A percentile compares a stretch with the other conserved stretches of the same genome.
Conservation (phyloP, 495 filamentous ascomycete genomes). For the Xylaria flabelliformis region DNA sequence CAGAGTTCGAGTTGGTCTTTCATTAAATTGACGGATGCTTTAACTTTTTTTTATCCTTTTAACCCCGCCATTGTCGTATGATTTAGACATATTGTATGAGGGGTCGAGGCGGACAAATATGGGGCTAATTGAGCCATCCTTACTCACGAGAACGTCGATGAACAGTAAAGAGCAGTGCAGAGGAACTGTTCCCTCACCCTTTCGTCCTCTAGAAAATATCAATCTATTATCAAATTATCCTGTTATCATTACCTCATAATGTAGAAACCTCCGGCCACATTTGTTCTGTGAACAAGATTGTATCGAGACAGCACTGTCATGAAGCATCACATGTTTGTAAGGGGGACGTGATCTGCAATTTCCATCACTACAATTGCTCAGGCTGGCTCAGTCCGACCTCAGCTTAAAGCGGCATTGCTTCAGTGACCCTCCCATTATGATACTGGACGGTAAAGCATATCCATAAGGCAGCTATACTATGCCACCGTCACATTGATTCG, state of each 20-base stretch:
- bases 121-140: slow-evolving; percentile 4
- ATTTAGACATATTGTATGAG: slow-evolving; percentile 15
- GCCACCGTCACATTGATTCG: not conserved
- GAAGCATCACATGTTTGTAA: not conserved
- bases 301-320: not conserved
- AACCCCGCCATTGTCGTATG: slow-evolving; percentile 23
- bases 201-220: not conserved
- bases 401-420: slow-evolving; percentile 12
- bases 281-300: not conserved
- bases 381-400: not conserved
- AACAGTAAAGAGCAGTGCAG: not conserved
- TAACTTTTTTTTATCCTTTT: not conserved
- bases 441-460: not conserved
- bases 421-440: slow-evolving; percentile 1
- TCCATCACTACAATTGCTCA: not conserved
- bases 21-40: not conserved
- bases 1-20: not conserved
- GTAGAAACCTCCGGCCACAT: not conserved
- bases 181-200: not conserved
- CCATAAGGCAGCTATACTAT: not conserved
- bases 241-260: not conserved
- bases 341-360: not conserved
- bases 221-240: not conserved
- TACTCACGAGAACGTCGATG: not conserved
- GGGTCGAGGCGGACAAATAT: slow-evolving; percentile 20